Evolutionary conservation across 257 asterid genomes (phyloP).

Genomic region (Penstemon barbatus): DNA sequence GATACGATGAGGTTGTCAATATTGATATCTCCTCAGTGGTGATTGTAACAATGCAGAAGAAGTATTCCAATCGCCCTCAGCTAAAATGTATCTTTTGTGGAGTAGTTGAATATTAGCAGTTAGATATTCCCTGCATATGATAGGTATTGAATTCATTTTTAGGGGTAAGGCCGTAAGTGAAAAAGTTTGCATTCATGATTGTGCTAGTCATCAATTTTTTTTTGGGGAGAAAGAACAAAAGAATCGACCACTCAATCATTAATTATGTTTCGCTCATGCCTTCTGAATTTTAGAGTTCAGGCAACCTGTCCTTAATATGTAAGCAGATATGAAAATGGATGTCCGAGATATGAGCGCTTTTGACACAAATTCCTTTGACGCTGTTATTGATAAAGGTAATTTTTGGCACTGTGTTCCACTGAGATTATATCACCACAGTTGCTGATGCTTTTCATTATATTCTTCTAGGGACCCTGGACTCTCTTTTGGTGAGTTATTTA

Average conservation of each 20-base stretch:
- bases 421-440: conserved; percentile 22
- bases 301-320: conserved; percentile 37
- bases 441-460: conserved; percentile 41
- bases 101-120: conserved; percentile 9
- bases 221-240: conserved; percentile 7
- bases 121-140: conserved; percentile 1
- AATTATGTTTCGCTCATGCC: not conserved
- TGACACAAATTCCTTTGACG: conserved; percentile 48
- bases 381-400: conserved; percentile 74
- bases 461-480: conserved; percentile 73
- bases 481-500: conserved; percentile 64
- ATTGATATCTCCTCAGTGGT: conserved; percentile 70
- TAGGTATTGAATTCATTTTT: not conserved
- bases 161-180: not conserved
- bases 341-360: conserved; percentile 68
- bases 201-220: not conserved
- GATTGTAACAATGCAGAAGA: conserved; percentile 67
- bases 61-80: conserved; percentile 49
- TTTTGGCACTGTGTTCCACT: conserved; percentile 6
- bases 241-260: conserved; percentile 5
- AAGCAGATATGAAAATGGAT: conserved; percentile 65
- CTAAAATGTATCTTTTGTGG: conserved; percentile 56
- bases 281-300: conserved; percentile 13
- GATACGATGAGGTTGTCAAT: conserved; percentile 57
- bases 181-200: not conserved